Evolutionary conservation across 768 basidiomycete genomes (phyloP).

Genomic region (Lentinula detonsa): DNA sequence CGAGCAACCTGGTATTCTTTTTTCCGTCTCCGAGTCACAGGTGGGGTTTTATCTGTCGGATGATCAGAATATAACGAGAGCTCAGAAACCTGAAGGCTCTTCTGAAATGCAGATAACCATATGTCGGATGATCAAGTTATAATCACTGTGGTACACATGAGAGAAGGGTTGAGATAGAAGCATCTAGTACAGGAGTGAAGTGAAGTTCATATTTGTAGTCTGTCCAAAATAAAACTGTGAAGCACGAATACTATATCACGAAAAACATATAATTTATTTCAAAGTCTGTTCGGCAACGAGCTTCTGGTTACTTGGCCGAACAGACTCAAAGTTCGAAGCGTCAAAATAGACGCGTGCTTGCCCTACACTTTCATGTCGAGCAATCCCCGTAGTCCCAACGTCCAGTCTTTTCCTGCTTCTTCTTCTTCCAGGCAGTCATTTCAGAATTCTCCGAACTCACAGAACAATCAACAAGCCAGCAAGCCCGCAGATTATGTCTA

Average conservation of each 20-base stretch:
- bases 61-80: background rate
- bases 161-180: no score
- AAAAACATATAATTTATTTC: no score
- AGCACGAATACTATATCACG: no score
- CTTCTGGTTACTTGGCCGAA: no score
- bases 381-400: background rate
- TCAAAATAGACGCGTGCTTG: background rate
- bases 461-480: constrained; percentile 5
- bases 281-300: no score
- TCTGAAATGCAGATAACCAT: background rate
- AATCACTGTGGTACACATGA: background rate
- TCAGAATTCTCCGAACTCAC: background rate
- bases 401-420: background rate
- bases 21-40: no score
- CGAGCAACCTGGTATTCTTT: no score
- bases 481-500: constrained; percentile 76
- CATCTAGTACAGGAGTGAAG: no score
- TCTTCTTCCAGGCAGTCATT: constrained; percentile 10
- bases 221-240: no score
- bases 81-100: background rate
- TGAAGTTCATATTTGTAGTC: no score
- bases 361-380: background rate
- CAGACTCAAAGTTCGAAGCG: background rate
- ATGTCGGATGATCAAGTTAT: background rate
- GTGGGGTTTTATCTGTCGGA: background rate